phyloP scores from a whole-genome alignment of 2,329 filamentous ascomycete species.

The Sodiomyces alkalinus region DNA sequence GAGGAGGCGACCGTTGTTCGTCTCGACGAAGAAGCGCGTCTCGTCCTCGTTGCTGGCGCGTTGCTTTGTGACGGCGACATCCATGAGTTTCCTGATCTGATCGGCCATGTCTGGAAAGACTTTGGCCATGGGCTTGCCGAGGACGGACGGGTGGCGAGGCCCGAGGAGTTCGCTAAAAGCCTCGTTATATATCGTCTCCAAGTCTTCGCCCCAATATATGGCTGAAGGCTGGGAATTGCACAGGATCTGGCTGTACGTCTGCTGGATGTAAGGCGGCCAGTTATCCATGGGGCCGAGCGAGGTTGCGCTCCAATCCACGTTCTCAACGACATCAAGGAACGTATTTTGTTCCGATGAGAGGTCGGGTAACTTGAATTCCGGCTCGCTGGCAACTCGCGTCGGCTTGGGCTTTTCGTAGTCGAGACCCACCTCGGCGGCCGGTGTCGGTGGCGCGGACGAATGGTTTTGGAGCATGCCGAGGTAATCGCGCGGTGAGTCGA shows the following conservation, averaged over 20 bases:
- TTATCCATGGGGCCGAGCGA: constrained; percentile 27
- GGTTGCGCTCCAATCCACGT: constrained; percentile 29
- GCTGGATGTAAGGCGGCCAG: constrained; percentile 32
- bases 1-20: constrained; percentile 22
- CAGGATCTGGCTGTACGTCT: constrained; percentile 26
- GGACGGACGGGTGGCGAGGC: constrained; percentile 45
- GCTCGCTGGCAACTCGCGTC: constrained; percentile 10
- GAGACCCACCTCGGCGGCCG: neutral
- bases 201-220: constrained; percentile 49
- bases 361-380: constrained; percentile 17
- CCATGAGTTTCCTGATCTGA: constrained; percentile 30
- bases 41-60: constrained; percentile 24
- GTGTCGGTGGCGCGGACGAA: neutral
- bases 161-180: constrained; percentile 48
- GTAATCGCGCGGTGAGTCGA: neutral
- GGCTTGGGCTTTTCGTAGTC: constrained; percentile 4
- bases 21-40: constrained; percentile 28
- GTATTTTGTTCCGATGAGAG: constrained; percentile 20
- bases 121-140: constrained; percentile 43
- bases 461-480: neutral
- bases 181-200: constrained; percentile 53
- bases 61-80: constrained; percentile 13
- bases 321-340: constrained; percentile 23
- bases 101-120: constrained; percentile 31
- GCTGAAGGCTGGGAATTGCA: constrained; percentile 33